Base-by-base conservation (phyloP, 306 rosid genomes). In the Vicia sativa region DNA sequence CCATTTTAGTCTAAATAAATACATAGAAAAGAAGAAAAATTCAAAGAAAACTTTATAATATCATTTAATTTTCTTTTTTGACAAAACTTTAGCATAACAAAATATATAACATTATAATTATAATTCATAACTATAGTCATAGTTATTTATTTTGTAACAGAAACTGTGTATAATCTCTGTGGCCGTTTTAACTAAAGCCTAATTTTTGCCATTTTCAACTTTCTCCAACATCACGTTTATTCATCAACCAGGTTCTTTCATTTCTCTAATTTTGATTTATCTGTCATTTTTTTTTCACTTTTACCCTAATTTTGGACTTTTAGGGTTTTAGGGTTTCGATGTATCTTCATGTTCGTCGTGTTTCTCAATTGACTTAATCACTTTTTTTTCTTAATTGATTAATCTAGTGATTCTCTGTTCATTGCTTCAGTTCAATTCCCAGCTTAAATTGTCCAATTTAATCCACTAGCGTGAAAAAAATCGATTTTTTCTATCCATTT, bases 251-350 rank as follows among this genome's bases (percentile, higher is more conserved):
- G 87, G 79, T 82, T 67, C 16, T 57, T 54, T 28, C 43, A 11
- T 62, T 78, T 54, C 59, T 62, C 60, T 54, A 28, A 25, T 49
- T 46, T 49, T 4, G 11, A 25, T 58, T 38, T 55, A 2, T 65
- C 42, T 15, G 11, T 49, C 38, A 34, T 1, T 34, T 7, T 45
- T 12, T 7, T 11, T 31, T 15, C 6, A 14, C 15, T 13, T 65
- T 16, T 18, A 4, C 8, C 31, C 62, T 2, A 34, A 68, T 48
- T 73, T 76, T 0, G 11, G 43, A 78, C 14, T 63, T 78, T 70
- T 82, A 78, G 87, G 89, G 86, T 74, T 82, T 76, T 71, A 44
- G 70, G 69, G 69, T 63, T 77, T 75, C 65, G 23, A 49, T 34
- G n/a, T 66, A 48, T 60, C 62, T 21, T 43, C 71, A 65, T 75